Evolutionary conservation across 148 eudicot species (phyloP).

Genomic region (Rheum nobile): DNA sequence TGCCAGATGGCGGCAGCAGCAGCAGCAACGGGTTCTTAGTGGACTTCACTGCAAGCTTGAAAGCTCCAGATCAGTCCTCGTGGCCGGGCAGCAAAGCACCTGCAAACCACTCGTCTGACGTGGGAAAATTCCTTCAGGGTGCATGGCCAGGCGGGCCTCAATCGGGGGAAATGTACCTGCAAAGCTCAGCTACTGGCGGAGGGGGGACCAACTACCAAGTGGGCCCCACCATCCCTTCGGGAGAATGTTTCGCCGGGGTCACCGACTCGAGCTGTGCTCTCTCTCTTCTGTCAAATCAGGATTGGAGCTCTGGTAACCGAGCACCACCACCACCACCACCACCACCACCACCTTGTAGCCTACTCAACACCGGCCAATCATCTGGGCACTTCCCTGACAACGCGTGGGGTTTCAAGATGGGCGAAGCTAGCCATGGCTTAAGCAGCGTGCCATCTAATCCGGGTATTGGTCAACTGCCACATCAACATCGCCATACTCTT

Average conservation of each 20-base stretch:
- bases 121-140: conserved; percentile 28
- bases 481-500: conserved; percentile 30
- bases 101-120: conserved; percentile 6
- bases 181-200: conserved; percentile 28
- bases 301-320: conserved; percentile 56
- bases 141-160: conserved; percentile 43
- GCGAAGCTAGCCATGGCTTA: conserved; percentile 19
- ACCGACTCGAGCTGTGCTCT: conserved; percentile 78
- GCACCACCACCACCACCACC: conserved; percentile 23
- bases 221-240: conserved; percentile 28
- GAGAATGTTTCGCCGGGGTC: conserved; percentile 51
- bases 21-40: conserved; percentile 51
- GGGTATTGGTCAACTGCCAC: conserved; percentile 46
- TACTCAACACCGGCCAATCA: conserved; percentile 23
- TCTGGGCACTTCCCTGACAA: conserved; percentile 27
- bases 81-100: conserved; percentile 41
- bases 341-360: conserved; percentile 12
- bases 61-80: conserved; percentile 25
- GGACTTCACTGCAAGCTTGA: conserved; percentile 56
- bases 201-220: not conserved
- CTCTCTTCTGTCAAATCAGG: conserved; percentile 99
- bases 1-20: conserved; percentile 47
- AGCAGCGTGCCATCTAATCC: conserved; percentile 27
- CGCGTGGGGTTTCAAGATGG: conserved; percentile 45
- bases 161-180: conserved; percentile 25